Evolutionary conservation across 805 yeast species (phyloP).

Genomic region (Yarrowia sp.): DNA sequence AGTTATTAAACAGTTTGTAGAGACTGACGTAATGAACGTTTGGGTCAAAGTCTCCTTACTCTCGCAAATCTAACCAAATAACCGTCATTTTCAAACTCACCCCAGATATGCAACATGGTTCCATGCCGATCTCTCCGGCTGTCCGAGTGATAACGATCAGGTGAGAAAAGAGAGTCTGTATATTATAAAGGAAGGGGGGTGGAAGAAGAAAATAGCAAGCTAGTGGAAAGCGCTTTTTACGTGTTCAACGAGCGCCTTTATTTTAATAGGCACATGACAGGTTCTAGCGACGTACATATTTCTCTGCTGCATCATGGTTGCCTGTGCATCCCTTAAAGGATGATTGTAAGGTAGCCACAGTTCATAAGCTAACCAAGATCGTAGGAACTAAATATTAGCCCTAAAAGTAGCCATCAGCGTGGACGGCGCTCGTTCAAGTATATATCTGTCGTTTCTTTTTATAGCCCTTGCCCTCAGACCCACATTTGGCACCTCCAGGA

Average conservation of each 20-base stretch:
- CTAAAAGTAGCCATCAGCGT: too few relatives aligned
- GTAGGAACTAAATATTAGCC: too few relatives aligned
- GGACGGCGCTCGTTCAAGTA: too few relatives aligned
- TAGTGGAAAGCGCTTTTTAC: too few relatives aligned
- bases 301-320: neutral
- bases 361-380: too few relatives aligned
- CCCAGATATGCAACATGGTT: neutral
- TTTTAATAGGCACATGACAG: neutral
- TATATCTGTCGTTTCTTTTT: too few relatives aligned
- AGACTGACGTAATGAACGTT: neutral
- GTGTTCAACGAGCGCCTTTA: too few relatives aligned
- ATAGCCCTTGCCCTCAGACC: too few relatives aligned
- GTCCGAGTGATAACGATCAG: slow-evolving; percentile 4
- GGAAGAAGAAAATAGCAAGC: neutral
- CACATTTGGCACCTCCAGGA: too few relatives aligned
- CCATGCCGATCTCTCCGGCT: neutral
- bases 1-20: neutral
- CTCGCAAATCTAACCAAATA: neutral
- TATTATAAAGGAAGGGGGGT: neutral
- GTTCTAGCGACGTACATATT: too few relatives aligned
- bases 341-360: neutral
- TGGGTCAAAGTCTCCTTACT: too few relatives aligned
- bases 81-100: neutral
- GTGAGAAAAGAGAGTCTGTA: neutral
- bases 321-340: neutral